Evolutionary conservation across 306 rosid species (phyloP), one percentile per base, ranked within the genome.

Genomic region (Ormosia emarginata): DNA sequence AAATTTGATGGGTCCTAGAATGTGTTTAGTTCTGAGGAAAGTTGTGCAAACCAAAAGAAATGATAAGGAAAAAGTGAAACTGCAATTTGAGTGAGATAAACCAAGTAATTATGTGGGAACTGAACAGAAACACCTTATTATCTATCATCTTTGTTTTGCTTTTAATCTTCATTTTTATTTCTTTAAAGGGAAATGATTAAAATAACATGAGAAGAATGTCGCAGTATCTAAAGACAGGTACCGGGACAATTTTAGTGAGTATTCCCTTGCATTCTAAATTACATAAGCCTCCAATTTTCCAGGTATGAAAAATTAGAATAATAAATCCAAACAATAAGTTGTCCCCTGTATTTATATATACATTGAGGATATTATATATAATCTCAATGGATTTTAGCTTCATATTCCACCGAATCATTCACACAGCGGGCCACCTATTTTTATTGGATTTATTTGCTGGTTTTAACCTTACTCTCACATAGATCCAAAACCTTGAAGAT

Each of bases 281-380:
- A 46, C 93, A 65, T 57, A 88, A 88, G 46, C 86, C 39, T 90
- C 92, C 97, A 89, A 87, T 87, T 76, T 65, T 68, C 82, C 88
- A 85, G 89, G 78, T 85, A 80, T 85, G 40, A 68, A 55, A 41
- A 83, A 71, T 78, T 85, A 74, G 78, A 81, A 62, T 49, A 41
- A 80, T 57, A 68, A 67, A 43, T 30, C 58, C 77, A 49, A 73
- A 24, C 17, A 67, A 74, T 50, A 33, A 61, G n/a, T 8, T 53
- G 78, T 49, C 17, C 55, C 12, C 55, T 49, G 4, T 12, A 13
- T 47, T 47, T 47, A 47, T 47, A 47, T 44, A 8, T 47, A 46
- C 13, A 46, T 46, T 3, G 14, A 46, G 52, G 52, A 46, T 46
- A 46, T 10, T 46, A 11, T 7, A 37, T 36, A 37, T 57, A 37